Conservation (phyloP, 345 rosid genomes). For the Abelmoschus esculentus region DNA sequence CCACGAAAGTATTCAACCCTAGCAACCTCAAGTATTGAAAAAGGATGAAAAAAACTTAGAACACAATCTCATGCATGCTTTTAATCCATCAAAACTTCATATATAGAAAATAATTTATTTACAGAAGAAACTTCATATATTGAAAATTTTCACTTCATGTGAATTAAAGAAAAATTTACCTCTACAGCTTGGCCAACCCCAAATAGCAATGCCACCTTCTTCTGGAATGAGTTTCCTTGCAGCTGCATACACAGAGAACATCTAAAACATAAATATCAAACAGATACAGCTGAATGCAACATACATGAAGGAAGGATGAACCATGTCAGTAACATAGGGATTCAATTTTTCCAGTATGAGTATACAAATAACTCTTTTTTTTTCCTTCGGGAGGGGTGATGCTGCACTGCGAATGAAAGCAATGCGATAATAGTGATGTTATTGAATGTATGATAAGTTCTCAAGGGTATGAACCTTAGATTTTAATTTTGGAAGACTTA, state of each 20-base stretch:
- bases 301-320: too few relatives aligned
- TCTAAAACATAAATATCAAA: not conserved
- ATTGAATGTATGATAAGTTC: too few relatives aligned
- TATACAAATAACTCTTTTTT: too few relatives aligned
- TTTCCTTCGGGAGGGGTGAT: too few relatives aligned
- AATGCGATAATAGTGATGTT: too few relatives aligned
- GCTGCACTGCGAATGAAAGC: too few relatives aligned
- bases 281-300: too few relatives aligned
- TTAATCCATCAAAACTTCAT: not conserved
- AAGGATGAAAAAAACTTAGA: not conserved
- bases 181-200: conserved; percentile 64
- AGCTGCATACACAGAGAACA: conserved; percentile 37
- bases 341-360: too few relatives aligned
- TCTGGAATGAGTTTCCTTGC: conserved; percentile 93
- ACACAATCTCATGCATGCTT: not conserved
- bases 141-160: not conserved
- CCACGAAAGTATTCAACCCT: not conserved
- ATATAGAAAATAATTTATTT: not conserved
- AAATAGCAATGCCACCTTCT: conserved; percentile 75
- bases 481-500: not conserved
- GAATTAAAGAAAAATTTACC: conserved; percentile 36
- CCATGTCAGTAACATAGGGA: too few relatives aligned
- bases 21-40: not conserved
- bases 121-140: not conserved
- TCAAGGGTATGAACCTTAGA: too few relatives aligned